These are phyloP conservation scores for Tanacetum coccineum DNA, from an alignment of 129 eudicot species.

Conservation along the genomic window DNA sequence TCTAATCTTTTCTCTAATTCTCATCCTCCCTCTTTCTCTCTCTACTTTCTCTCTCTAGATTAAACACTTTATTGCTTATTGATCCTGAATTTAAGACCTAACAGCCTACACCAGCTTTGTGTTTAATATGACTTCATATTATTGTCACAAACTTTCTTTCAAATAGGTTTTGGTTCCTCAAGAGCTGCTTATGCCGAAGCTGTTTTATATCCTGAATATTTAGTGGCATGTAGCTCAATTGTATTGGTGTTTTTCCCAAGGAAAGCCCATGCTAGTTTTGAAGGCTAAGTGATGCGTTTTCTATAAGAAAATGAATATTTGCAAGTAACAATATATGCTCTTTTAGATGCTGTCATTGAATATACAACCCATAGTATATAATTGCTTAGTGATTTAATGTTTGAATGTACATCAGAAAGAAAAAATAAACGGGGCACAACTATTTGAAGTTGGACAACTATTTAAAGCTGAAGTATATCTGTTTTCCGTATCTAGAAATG, in stretches of 20 bases:
- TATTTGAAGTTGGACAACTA: neutral
- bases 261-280: slow-evolving; percentile 8
- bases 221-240: slow-evolving; percentile 7
- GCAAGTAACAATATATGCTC: slow-evolving; percentile 1
- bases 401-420: neutral
- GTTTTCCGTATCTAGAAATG: neutral
- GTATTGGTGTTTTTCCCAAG: slow-evolving; percentile 1
- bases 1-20: no score
- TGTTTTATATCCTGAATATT: neutral
- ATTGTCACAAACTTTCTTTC: neutral
- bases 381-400: slow-evolving; percentile 3
- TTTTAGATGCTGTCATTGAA: slow-evolving; percentile 16
- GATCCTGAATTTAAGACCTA: no score
- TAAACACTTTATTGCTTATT: no score
- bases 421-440: no score
- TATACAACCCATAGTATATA: slow-evolving; percentile 6
- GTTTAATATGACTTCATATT: neutral
- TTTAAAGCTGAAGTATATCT: slow-evolving; percentile 13
- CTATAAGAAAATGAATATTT: neutral
- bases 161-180: neutral
- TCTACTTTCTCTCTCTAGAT: no score
- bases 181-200: slow-evolving; percentile 3
- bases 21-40: no score
- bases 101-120: no score
- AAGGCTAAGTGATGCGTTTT: neutral